Evolutionary conservation across 768 basidiomycete species (phyloP), one percentile per base, ranked within the genome.

Genomic region (Tulasnella sp.): DNA sequence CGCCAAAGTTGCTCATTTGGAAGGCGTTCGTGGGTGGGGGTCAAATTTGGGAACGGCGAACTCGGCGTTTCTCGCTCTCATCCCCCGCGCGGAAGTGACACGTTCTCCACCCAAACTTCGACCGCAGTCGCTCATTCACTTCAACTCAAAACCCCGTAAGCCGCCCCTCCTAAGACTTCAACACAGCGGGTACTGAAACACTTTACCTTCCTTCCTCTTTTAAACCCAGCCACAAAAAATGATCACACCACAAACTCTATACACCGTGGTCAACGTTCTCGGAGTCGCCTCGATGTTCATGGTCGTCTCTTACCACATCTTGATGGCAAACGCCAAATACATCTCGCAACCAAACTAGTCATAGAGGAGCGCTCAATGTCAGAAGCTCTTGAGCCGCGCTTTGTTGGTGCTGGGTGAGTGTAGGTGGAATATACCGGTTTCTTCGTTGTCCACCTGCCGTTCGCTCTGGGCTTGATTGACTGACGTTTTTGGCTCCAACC

Each of bases 241-340:
- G 94, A 96, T 97, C 46, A 90, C 89, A 76, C 91, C 95, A 85
- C 86, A 89, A 80, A 94, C 94, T 8, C 88, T 97, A 46, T 94
- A 94, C 85, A 88, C 89, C 77, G 88, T 97, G 76, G 93, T 95
- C 80, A 96, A 95, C 85, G 87, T 90, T 38, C 91, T 97, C 24
- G 96, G 96, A 48, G 87, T 92, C 48, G 87, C 94, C 76, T 94
- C 97, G 38, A 95, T 98, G 92, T 83, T 95, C 82, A 91, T 93
- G 7, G 92, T 96, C 78, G 92, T 98, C 77, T 89, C 91, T 72
- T 98, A 97, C 85, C 97, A 98, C 86, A 90, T 97, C 83, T 87
- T 98, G 75, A 92, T 94, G 44, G 94, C 97, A 80, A 97, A 97
- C 83, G 90, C 91, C 56, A 88, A 89, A 31, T 83, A 87, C 80